phyloP scores from a whole-genome alignment of 2,329 filamentous ascomycete species.

The Xylaria sp. region DNA sequence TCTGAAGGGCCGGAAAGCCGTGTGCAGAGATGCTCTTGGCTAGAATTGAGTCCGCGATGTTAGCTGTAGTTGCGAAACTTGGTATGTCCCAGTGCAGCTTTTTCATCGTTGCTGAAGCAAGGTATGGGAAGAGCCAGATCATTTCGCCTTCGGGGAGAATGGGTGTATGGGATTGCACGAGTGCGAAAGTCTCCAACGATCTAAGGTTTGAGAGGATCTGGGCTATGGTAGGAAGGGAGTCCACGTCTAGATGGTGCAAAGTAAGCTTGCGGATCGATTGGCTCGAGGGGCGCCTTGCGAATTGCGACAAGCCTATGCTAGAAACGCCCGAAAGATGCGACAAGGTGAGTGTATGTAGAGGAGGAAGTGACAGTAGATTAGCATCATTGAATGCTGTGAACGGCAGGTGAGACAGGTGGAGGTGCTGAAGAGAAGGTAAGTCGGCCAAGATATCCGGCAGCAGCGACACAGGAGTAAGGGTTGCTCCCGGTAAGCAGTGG shows the following conservation, averaged over 20 bases:
- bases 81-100: constrained; percentile 74
- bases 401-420: constrained; percentile 69
- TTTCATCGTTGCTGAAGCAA: constrained; percentile 65
- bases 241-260: constrained; percentile 66
- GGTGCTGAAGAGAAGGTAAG: constrained; percentile 65
- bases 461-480: constrained; percentile 63
- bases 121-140: constrained; percentile 72
- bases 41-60: constrained; percentile 69
- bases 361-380: constrained; percentile 65
- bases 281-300: constrained; percentile 62
- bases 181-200: constrained; percentile 60
- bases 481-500: constrained; percentile 67
- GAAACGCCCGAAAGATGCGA: constrained; percentile 67
- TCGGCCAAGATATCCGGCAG: constrained; percentile 61
- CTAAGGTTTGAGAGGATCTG: constrained; percentile 68
- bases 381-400: constrained; percentile 67
- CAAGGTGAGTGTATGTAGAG: constrained; percentile 65
- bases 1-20: constrained; percentile 71
- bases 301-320: constrained; percentile 65
- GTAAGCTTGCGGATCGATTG: constrained; percentile 61
- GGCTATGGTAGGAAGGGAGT: constrained; percentile 66
- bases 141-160: constrained; percentile 65
- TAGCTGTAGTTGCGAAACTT: constrained; percentile 57
- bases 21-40: constrained; percentile 67
- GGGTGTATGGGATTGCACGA: constrained; percentile 67